These are phyloP conservation scores for Globisporangium recalcitrans DNA, from an alignment of 352 stramenopile genomes.

Conservation along the genomic window DNA sequence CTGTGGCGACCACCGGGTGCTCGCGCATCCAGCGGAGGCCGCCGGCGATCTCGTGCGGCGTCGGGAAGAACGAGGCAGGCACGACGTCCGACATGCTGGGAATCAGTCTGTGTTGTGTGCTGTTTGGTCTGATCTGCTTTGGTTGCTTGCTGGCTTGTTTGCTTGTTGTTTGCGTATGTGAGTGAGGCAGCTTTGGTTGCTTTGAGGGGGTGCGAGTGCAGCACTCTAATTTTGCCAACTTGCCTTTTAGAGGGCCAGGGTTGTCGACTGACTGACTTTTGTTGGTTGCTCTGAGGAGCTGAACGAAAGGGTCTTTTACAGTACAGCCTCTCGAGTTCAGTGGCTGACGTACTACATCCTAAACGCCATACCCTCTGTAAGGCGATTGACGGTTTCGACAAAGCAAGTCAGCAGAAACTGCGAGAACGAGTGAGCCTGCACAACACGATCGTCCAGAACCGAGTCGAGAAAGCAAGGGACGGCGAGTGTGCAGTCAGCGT, in stretches of 20 bases:
- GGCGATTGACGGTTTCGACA: rapidly evolving
- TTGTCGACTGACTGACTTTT: background rate
- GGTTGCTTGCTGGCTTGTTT: background rate
- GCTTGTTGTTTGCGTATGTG: background rate
- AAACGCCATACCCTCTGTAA: background rate
- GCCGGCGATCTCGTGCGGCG: slow-evolving; percentile 68
- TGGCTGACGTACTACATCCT: background rate
- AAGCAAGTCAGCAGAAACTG: background rate
- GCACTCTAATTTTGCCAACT: slow-evolving; percentile 8
- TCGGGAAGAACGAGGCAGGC: slow-evolving; percentile 72
- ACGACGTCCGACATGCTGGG: slow-evolving; percentile 50
- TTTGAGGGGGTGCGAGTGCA: background rate
- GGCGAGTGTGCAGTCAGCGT: background rate
- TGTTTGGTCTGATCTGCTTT: background rate
- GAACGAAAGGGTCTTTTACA: background rate
- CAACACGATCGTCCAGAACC: rapidly evolving
- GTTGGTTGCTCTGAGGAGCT: slow-evolving; percentile 1
- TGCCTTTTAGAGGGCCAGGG: slow-evolving; percentile 2
- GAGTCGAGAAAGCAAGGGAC: background rate
- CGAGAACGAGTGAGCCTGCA: background rate
- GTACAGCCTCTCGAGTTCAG: background rate
- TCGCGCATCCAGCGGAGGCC: slow-evolving; percentile 67
- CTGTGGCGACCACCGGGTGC: slow-evolving; percentile 66
- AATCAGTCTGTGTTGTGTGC: background rate
- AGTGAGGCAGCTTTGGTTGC: background rate